These are phyloP conservation scores for Paramecium sonneborni DNA, from an alignment of 73 alveolate species.

Conservation along the genomic window DNA sequence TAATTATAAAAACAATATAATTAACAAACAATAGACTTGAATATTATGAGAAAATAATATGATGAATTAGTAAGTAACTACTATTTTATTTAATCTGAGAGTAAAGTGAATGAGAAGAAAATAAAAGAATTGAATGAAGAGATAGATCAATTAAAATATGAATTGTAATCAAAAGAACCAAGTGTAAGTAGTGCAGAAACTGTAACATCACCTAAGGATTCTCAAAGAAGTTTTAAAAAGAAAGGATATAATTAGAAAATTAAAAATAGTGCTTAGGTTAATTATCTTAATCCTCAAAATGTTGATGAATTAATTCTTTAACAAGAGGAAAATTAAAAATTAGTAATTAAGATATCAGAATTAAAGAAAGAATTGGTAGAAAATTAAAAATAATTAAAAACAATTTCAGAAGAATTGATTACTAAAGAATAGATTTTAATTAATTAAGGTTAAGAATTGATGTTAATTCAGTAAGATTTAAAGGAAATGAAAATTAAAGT, in stretches of 20 bases:
- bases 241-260: not conserved
- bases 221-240: not conserved
- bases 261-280: not conserved
- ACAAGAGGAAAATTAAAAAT: not conserved
- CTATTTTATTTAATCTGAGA: not conserved
- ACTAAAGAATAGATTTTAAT: not conserved
- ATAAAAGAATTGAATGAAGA: not conserved
- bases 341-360: not conserved
- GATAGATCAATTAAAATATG: not conserved
- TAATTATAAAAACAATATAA: not conserved
- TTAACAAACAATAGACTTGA: not conserved
- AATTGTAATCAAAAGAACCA: not conserved
- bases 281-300: not conserved
- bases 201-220: not conserved
- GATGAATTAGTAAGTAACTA: slow-evolving; percentile 1
- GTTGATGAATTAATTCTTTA: not conserved
- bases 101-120: not conserved
- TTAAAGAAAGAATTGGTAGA: not conserved
- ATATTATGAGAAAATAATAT: not conserved
- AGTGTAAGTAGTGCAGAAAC: slow-evolving; percentile 13
- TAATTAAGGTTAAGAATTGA: not conserved
- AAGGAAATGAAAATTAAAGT: not conserved
- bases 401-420: not conserved
- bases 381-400: not conserved
- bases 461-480: not conserved